phyloP scores from a whole-genome alignment of 192 early-diverging fungal genomes.

The Coemansia sp. region DNA sequence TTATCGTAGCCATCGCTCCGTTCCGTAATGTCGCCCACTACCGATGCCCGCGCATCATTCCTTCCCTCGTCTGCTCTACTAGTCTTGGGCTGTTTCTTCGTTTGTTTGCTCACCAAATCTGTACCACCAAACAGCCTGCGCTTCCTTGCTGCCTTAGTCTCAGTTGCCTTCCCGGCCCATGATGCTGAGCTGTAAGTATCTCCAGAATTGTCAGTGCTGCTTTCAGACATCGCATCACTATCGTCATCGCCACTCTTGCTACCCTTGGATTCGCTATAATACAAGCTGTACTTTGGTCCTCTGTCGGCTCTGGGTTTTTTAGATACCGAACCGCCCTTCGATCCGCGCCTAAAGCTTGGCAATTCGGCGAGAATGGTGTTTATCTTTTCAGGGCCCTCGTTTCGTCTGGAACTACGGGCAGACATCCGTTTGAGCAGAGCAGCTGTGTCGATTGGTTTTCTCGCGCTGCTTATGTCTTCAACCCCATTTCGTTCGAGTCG shows the following conservation, averaged over 20 bases:
- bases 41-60: background rate
- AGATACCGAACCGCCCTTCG: background rate
- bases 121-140: background rate
- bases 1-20: background rate
- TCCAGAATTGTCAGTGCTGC: background rate
- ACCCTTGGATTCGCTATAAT: background rate
- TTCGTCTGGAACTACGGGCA: conserved; percentile 5
- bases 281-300: background rate
- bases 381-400: conserved; percentile 19
- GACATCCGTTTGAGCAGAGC: conserved; percentile 41
- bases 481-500: background rate
- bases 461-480: background rate
- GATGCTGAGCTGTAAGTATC: background rate
- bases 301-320: background rate
- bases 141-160: background rate
- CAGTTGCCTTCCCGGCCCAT: background rate
- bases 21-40: background rate
- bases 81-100: background rate
- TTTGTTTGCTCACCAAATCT: background rate
- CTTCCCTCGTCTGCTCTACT: background rate
- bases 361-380: conserved; percentile 41
- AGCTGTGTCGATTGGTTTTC: conserved; percentile 27
- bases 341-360: conserved; percentile 47
- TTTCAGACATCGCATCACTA: background rate
- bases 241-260: background rate